Conservation (phyloP, 2,329 filamentous ascomycete species). For the Blastomyces percursus region DNA sequence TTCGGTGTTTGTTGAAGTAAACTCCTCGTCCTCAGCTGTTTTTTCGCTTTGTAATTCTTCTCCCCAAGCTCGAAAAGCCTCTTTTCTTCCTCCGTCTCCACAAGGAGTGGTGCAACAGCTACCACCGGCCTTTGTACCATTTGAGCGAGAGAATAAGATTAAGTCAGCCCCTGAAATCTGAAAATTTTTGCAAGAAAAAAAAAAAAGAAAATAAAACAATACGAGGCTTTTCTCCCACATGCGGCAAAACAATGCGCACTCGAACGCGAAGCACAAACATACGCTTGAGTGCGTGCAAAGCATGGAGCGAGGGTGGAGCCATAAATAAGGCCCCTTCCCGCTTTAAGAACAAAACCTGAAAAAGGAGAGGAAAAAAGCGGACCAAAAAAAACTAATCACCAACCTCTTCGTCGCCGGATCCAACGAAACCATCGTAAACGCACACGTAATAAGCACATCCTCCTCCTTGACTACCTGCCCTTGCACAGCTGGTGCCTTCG, state of each 20-base stretch:
- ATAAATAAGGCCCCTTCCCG: no score
- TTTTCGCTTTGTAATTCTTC: slow-evolving; percentile 56
- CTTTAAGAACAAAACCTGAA: background rate
- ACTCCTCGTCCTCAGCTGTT: slow-evolving; percentile 48
- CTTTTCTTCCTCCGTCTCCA: slow-evolving; percentile 56
- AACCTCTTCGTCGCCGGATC: slow-evolving; percentile 56
- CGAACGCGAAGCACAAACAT: no score
- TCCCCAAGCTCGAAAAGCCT: slow-evolving; percentile 52
- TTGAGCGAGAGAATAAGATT: background rate
- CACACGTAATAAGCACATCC: slow-evolving; percentile 58
- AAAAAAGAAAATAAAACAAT: background rate
- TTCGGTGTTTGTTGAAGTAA: slow-evolving; percentile 58
- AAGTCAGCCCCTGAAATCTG: slow-evolving; percentile 4
- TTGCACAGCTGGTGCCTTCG: slow-evolving; percentile 44
- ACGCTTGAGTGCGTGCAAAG: no score
- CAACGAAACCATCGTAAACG: slow-evolving; percentile 67
- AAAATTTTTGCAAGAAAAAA: no score
- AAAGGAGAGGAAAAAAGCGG: background rate
- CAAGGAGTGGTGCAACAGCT: slow-evolving; percentile 48
- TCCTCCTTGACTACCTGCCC: slow-evolving; percentile 35
- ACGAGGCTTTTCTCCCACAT: background rate
- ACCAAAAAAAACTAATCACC: slow-evolving; percentile 11
- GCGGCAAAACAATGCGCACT: background rate
- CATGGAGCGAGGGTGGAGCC: no score
- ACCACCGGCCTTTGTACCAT: slow-evolving; percentile 45